A percentile compares a stretch with the other conserved stretches of the same genome.
phyloP scores from a whole-genome alignment of 345 rosid genomes.

The Populus pruinosa region DNA sequence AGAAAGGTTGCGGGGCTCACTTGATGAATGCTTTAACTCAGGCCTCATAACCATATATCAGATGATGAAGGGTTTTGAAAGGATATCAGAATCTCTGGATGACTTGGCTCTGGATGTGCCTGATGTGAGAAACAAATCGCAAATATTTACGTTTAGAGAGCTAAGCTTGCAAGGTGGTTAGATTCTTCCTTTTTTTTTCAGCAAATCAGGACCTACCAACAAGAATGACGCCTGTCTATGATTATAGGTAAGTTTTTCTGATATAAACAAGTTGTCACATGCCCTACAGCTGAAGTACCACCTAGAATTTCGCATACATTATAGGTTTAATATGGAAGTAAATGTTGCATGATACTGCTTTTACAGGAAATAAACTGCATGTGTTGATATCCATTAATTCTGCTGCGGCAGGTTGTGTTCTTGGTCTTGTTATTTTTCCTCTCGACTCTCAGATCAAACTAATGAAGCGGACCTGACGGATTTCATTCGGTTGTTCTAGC shows the following conservation, averaged over 20 bases:
- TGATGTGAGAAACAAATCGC: constrained; percentile 52
- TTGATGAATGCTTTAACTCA: constrained; percentile 50
- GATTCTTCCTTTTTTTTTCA: constrained; percentile 43
- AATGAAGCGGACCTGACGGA: neutral
- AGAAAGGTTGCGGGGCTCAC: constrained; percentile 53
- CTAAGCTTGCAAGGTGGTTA: constrained; percentile 64
- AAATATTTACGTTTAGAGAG: constrained; percentile 46
- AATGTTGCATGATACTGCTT: neutral
- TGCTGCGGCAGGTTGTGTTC: neutral
- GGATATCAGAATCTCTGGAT: constrained; percentile 65
- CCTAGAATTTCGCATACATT: neutral
- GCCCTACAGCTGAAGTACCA: too few relatives aligned
- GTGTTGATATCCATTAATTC: neutral
- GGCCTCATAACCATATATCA: constrained; percentile 74
- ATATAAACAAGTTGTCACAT: neutral
- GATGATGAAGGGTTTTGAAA: constrained; percentile 71
- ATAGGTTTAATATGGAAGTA: neutral
- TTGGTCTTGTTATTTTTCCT: neutral
- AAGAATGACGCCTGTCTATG: constrained; percentile 34
- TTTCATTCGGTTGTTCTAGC: neutral
- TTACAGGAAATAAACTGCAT: neutral
- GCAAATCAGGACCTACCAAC: constrained; percentile 26
- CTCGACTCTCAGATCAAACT: neutral
- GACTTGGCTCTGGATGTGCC: constrained; percentile 83
- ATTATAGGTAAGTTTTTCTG: neutral